phyloP scores from a whole-genome alignment of 495 filamentous ascomycete species.

The Diplogelasinospora grovesii region DNA sequence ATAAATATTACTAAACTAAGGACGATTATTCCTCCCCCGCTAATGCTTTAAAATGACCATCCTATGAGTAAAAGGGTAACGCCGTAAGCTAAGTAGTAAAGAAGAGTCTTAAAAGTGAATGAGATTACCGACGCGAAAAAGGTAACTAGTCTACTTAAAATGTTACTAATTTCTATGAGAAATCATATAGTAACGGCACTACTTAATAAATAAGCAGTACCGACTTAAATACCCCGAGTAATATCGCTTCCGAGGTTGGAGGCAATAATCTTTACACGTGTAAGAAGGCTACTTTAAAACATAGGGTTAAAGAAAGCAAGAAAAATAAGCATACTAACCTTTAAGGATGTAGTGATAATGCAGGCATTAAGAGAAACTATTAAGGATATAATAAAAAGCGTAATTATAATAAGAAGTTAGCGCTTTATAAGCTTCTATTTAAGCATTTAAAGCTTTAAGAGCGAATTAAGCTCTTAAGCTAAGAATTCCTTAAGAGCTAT shows the following conservation, averaged over 20 bases:
- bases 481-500: too few species aligned
- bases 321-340: too few species aligned
- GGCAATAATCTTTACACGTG: too few species aligned
- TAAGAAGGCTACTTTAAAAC: too few species aligned
- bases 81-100: slow-evolving; percentile 32
- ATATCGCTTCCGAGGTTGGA: too few species aligned
- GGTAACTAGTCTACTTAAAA: slow-evolving; percentile 45
- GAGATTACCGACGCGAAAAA: slow-evolving; percentile 34
- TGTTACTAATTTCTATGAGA: slow-evolving; percentile 43
- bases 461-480: too few species aligned
- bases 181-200: slow-evolving; percentile 43
- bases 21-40: slow-evolving; percentile 75
- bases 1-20: slow-evolving; percentile 73
- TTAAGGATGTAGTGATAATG: slow-evolving; percentile 41
- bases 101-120: slow-evolving; percentile 37
- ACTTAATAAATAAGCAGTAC: slow-evolving; percentile 46
- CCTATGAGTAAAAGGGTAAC: slow-evolving; percentile 64
- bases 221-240: slow-evolving; percentile 52
- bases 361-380: slow-evolving; percentile 51
- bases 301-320: too few species aligned
- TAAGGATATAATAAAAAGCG: slow-evolving; percentile 40
- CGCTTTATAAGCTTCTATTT: slow-evolving; percentile 31
- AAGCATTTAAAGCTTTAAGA: too few species aligned
- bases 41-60: slow-evolving; percentile 72
- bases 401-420: slow-evolving; percentile 36